Base-by-base conservation (phyloP, 78 protist genomes). In the Dictyostelium intermedium region DNA sequence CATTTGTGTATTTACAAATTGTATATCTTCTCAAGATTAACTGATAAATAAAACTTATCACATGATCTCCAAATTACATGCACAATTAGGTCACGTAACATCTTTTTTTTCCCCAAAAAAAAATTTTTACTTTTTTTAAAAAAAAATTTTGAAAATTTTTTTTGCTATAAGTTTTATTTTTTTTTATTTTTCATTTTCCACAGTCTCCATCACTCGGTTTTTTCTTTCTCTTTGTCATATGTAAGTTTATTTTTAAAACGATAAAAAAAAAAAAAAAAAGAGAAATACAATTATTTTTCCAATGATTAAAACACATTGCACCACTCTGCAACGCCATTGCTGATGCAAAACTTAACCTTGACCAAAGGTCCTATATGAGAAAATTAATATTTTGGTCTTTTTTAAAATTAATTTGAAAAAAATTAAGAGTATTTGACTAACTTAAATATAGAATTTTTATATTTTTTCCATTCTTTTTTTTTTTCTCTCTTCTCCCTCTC, bases 251-350 rank as follows among this genome's bases (percentile, higher is more conserved):
- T 16, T 70, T 16, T 2, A 61, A 61, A 61, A 72, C 30, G 14
- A 72, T 16, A 72, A 9, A 72, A 16, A 63, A 20, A 63, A 25
- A 63, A 27, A 66, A 66, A 66, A 27, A 66, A 66, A 66, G 10
- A 66, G 27, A 61, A n/a, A n/a, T n/a, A 23, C 1, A n/a, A 0
- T 6, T 25, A 25, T 14, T 27, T 6, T 34, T 72, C 23, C 43
- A 72, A 72, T 72, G 79, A 72, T 72, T 72, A 72, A 72, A 72
- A 72, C 23, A 72, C 79, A 72, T 72, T 72, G 79, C 79, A 72
- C 79, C 79, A 72, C 79, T 72, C 79, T 72, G 74, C 6, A 72
- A 72, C 39, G n/a, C 25, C 79, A 72, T 72, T 72, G 79, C 79
- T 34, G 79, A 72, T 72, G 45, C 39, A 13, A 27, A 72, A 72